These are phyloP conservation scores for Solanum etuberosum DNA, from an alignment of 257 asterid species.

Conservation along the genomic window DNA sequence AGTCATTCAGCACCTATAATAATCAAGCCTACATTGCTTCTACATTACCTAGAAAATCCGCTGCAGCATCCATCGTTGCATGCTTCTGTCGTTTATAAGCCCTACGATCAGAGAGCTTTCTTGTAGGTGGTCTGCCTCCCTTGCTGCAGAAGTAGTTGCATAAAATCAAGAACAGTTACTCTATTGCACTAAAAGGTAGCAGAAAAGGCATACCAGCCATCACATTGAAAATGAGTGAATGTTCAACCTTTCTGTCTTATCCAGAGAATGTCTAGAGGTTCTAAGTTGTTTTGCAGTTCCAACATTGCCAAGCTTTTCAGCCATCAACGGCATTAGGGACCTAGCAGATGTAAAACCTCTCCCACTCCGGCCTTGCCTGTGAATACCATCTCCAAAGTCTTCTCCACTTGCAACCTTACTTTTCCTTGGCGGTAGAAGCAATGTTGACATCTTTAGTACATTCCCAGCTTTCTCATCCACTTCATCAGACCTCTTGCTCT, in stretches of 20 bases:
- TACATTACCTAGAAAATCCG: conserved; percentile 65
- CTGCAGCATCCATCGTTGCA: conserved; percentile 35
- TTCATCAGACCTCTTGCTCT: conserved; percentile 54
- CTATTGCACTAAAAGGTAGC: neutral
- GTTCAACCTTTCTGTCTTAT: conserved; percentile 64
- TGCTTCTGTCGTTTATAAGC: conserved; percentile 71
- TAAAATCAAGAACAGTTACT: conserved; percentile 5
- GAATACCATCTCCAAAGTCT: conserved; percentile 57
- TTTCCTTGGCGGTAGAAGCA: conserved; percentile 75
- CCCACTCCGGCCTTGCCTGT: conserved; percentile 82
- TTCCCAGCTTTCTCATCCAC: conserved; percentile 53
- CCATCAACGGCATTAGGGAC: conserved; percentile 54
- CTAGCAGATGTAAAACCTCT: conserved; percentile 61
- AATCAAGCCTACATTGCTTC: neutral
- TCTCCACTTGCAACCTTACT: conserved; percentile 47
- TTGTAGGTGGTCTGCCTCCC: conserved; percentile 69
- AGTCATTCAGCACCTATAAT: neutral
- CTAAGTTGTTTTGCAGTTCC: conserved; percentile 81
- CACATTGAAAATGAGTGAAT: neutral
- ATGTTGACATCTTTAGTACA: conserved; percentile 71
- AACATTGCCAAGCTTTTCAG: conserved; percentile 60
- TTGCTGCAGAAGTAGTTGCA: conserved; percentile 42
- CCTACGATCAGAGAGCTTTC: conserved; percentile 87
- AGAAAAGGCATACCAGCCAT: neutral
- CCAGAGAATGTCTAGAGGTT: conserved; percentile 71